A percentile compares a stretch with the other conserved stretches of the same genome.
phyloP scores from a whole-genome alignment of 2,329 filamentous ascomycete genomes.

The Aplosporella prunicola region DNA sequence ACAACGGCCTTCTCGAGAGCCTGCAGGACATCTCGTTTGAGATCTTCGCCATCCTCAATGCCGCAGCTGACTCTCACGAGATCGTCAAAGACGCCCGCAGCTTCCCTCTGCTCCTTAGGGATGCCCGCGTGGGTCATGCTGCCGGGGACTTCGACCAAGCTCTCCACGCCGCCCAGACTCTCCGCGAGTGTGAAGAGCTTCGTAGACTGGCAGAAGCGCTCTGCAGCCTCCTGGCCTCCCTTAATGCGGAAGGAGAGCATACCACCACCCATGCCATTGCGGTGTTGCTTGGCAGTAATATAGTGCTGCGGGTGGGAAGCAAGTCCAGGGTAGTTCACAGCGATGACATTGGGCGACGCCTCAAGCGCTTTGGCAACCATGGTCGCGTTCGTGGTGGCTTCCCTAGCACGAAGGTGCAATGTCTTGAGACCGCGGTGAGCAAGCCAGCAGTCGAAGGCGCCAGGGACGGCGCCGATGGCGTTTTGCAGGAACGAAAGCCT shows the following conservation, averaged over 20 bases:
- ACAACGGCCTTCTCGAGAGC: slow-evolving; percentile 70
- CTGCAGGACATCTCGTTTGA: slow-evolving; percentile 71
- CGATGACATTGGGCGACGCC: slow-evolving; percentile 68
- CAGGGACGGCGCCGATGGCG: slow-evolving; percentile 90
- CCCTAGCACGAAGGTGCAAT: slow-evolving; percentile 80
- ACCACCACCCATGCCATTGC: slow-evolving; percentile 85
- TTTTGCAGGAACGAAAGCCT: slow-evolving; percentile 89
- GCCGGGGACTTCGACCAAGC: slow-evolving; percentile 80
- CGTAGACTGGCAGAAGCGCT: slow-evolving; percentile 84
- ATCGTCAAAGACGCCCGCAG: slow-evolving; percentile 89
- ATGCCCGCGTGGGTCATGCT: slow-evolving; percentile 98
- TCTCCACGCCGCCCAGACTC: slow-evolving; percentile 85
- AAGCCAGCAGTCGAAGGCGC: slow-evolving; percentile 94
- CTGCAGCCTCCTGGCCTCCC: slow-evolving; percentile 75
- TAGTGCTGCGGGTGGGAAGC: slow-evolving; percentile 76
- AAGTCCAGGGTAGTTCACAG: slow-evolving; percentile 92
- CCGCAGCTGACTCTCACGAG: slow-evolving; percentile 89
- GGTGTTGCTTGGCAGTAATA: slow-evolving; percentile 84
- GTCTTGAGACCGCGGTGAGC: slow-evolving; percentile 96
- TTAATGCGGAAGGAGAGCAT: slow-evolving; percentile 96
- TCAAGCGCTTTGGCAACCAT: slow-evolving; percentile 69
- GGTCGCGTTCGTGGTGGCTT: slow-evolving; percentile 74
- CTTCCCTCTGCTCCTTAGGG: slow-evolving; percentile 79
- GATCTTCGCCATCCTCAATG: slow-evolving; percentile 80
- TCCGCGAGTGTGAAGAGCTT: slow-evolving; percentile 90